phyloP scores from a whole-genome alignment of 352 stramenopile species.

The Saprolegnia parasitica region DNA sequence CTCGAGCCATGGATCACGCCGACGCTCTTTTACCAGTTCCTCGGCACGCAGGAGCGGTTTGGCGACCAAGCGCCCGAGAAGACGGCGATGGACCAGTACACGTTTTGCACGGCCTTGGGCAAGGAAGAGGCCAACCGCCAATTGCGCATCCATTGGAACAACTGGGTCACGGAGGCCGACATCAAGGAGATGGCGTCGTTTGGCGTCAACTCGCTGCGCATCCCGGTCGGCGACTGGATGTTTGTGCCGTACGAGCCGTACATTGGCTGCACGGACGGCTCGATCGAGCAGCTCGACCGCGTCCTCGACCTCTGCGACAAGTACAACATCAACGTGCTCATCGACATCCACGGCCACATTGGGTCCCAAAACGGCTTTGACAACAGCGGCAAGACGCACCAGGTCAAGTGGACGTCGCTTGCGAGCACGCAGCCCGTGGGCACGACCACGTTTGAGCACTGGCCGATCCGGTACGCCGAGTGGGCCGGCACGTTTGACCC shows the following conservation, averaged over 20 bases:
- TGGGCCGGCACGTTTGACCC: slow-evolving; percentile 91
- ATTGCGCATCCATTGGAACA: slow-evolving; percentile 89
- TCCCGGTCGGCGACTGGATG: slow-evolving; percentile 95
- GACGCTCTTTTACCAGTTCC: slow-evolving; percentile 94
- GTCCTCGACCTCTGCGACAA: slow-evolving; percentile 79
- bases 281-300: slow-evolving; percentile 87
- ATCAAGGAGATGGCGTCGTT: slow-evolving; percentile 78
- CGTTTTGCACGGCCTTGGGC: slow-evolving; percentile 85
- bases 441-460: slow-evolving; percentile 90
- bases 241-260: slow-evolving; percentile 92
- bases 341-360: slow-evolving; percentile 93
- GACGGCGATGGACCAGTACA: slow-evolving; percentile 90
- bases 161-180: slow-evolving; percentile 91
- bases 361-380: slow-evolving; percentile 95
- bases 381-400: slow-evolving; percentile 86
- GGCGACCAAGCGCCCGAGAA: slow-evolving; percentile 72
- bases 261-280: slow-evolving; percentile 88
- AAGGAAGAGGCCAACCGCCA: slow-evolving; percentile 91
- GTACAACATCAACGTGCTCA: slow-evolving; percentile 82
- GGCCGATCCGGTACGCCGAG: slow-evolving; percentile 80
- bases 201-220: slow-evolving; percentile 75
- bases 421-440: slow-evolving; percentile 67
- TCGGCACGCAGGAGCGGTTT: slow-evolving; percentile 70
- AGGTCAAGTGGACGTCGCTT: slow-evolving; percentile 87
- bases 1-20: slow-evolving; percentile 96